phyloP scores from a whole-genome alignment of 2,329 filamentous ascomycete genomes.

The Esteya vermicola region DNA sequence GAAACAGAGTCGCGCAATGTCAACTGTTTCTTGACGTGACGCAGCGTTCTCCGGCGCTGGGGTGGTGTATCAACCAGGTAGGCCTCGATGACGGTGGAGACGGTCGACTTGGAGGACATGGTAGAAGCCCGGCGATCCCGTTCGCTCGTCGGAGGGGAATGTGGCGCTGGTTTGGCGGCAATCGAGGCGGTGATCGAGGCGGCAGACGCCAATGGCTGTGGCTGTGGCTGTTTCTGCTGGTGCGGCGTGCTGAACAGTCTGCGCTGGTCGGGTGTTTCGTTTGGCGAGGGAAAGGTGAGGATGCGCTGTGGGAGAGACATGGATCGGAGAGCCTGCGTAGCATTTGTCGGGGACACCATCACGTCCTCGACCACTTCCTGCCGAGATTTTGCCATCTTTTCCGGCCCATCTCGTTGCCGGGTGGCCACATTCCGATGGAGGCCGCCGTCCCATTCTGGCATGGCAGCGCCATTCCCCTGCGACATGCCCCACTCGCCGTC shows the following conservation, averaged over 20 bases:
- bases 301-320: constrained; percentile 30
- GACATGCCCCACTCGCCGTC: constrained; percentile 44
- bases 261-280: constrained; percentile 15
- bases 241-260: too few relatives aligned
- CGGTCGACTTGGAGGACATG: constrained; percentile 38
- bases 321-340: constrained; percentile 32
- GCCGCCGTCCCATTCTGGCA: constrained; percentile 41
- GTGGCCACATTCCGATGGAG: constrained; percentile 38
- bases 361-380: constrained; percentile 32
- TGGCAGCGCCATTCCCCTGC: constrained; percentile 27
- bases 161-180: too few relatives aligned
- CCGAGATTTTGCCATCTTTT: constrained; percentile 2
- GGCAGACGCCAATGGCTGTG: constrained; percentile 1
- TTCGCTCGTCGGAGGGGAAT: constrained; percentile 24
- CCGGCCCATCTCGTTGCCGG: constrained; percentile 26
- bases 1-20: constrained; percentile 32
- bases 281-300: constrained; percentile 22
- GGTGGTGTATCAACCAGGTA: constrained; percentile 37
- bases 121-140: constrained; percentile 36
- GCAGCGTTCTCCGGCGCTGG: constrained; percentile 38
- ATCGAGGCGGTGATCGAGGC: constrained; percentile 5
- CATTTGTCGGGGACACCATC: constrained; percentile 34
- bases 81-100: constrained; percentile 44
- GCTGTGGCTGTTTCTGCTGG: constrained; percentile 13
- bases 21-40: constrained; percentile 45